Conservation (phyloP, 2,329 filamentous ascomycete species). For the Ramichloridium luteum region DNA sequence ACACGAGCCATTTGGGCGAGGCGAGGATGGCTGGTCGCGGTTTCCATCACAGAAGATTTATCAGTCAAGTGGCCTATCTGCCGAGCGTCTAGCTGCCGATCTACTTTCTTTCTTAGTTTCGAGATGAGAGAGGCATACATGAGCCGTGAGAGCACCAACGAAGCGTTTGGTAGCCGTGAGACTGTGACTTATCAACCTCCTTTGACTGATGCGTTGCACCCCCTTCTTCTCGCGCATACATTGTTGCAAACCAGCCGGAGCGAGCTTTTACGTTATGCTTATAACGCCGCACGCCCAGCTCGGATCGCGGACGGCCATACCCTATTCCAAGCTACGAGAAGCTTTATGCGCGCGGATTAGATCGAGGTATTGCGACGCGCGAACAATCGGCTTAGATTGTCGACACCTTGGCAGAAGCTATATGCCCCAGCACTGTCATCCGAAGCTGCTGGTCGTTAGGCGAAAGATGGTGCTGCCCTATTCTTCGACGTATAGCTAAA, state of each 20-base stretch:
- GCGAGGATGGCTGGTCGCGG: conserved; percentile 31
- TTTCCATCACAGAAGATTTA: conserved; percentile 41
- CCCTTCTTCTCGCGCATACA: conserved; percentile 64
- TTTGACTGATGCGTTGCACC: conserved; percentile 66
- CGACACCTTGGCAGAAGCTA: conserved; percentile 55
- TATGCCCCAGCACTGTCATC: conserved; percentile 42
- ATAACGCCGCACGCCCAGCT: conserved; percentile 66
- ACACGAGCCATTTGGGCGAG: conserved; percentile 20
- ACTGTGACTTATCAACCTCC: conserved; percentile 70
- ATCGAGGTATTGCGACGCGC: conserved; percentile 57
- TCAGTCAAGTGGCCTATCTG: conserved; percentile 55
- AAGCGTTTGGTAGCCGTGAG: conserved; percentile 41
- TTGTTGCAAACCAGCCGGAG: conserved; percentile 66
- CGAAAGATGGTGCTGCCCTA: conserved; percentile 41
- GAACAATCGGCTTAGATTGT: conserved; percentile 57
- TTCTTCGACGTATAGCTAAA: conserved; percentile 57
- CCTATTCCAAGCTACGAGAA: conserved; percentile 61
- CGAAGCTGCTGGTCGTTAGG: conserved; percentile 24
- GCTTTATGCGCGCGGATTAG: conserved; percentile 67
- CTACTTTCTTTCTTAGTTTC: conserved; percentile 55
- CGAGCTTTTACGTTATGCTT: conserved; percentile 65
- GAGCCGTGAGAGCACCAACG: conserved; percentile 18
- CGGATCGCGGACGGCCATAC: conserved; percentile 69
- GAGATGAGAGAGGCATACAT: conserved; percentile 16
- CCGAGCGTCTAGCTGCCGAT: conserved; percentile 50